phyloP scores from a whole-genome alignment of 306 rosid species.

The Ormosia semicastrata region DNA sequence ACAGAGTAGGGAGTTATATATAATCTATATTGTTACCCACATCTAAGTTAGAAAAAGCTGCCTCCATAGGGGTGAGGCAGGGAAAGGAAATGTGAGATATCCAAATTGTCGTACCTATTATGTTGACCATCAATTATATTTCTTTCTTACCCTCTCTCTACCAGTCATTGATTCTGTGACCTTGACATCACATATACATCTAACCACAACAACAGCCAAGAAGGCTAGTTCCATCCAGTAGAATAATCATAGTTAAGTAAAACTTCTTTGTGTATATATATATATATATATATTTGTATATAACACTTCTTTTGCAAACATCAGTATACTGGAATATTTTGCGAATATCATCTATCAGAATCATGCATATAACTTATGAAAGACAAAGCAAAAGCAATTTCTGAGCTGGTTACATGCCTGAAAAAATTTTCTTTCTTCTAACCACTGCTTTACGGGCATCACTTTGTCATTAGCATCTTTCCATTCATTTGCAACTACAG shows the following conservation, averaged over 20 bases:
- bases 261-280: neutral
- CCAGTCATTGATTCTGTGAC: neutral
- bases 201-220: neutral
- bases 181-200: neutral
- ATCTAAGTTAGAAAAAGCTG: neutral
- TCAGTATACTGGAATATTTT: neutral
- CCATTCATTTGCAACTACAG: slow-evolving; percentile 95
- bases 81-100: neutral
- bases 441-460: slow-evolving; percentile 96
- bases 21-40: neutral
- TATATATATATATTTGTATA: neutral
- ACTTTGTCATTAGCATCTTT: slow-evolving; percentile 89
- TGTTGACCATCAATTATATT: neutral
- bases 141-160: neutral
- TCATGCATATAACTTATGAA: neutral
- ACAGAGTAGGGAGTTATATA: neutral
- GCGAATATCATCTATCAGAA: neutral
- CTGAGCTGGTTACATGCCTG: slow-evolving; percentile 51
- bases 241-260: neutral
- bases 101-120: neutral
- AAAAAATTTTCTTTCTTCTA: slow-evolving; percentile 73
- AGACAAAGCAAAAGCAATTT: slow-evolving; percentile 8
- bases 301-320: neutral
- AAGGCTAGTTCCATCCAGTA: neutral
- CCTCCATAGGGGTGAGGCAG: neutral